These are phyloP conservation scores for Leucosporidium creatinivorum DNA, from an alignment of 768 basidiomycete genomes.

Conservation along the genomic window DNA sequence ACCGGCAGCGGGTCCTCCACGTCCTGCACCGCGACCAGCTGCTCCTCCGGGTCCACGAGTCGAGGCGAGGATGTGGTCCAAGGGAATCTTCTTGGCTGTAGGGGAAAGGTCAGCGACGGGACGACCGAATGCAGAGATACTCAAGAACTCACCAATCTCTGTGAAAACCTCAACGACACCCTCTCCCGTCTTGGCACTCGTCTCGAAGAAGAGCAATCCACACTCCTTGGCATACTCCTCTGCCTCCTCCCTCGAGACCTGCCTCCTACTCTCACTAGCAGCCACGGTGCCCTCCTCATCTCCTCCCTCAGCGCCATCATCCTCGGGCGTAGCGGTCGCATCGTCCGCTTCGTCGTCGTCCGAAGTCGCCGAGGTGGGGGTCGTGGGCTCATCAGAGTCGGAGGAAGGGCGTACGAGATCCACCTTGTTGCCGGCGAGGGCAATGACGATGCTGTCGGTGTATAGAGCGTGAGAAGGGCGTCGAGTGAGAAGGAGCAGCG, in stretches of 20 bases:
- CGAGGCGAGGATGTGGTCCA: conserved; percentile 86
- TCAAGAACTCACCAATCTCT: conserved; percentile 69
- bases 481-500: background rate
- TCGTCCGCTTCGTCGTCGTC: conserved; percentile 71
- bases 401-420: conserved; percentile 50
- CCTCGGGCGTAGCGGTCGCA: conserved; percentile 70
- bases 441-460: conserved; percentile 58
- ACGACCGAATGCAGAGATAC: no score
- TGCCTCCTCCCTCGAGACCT: conserved; percentile 90
- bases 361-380: conserved; percentile 8
- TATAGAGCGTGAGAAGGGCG: background rate
- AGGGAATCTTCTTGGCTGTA: conserved; percentile 74
- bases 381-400: conserved; percentile 21
- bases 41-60: conserved; percentile 42
- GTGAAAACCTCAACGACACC: conserved; percentile 95
- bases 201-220: conserved; percentile 94
- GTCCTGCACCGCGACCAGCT: conserved; percentile 17
- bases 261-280: conserved; percentile 59
- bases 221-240: conserved; percentile 92
- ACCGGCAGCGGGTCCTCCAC: conserved; percentile 43
- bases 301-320: conserved; percentile 59
- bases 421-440: conserved; percentile 95
- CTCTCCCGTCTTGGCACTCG: conserved; percentile 92
- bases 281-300: conserved; percentile 50
- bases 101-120: background rate